These are phyloP conservation scores for Clarkia xantiana DNA, from an alignment of 345 rosid species.

Conservation along the genomic window DNA sequence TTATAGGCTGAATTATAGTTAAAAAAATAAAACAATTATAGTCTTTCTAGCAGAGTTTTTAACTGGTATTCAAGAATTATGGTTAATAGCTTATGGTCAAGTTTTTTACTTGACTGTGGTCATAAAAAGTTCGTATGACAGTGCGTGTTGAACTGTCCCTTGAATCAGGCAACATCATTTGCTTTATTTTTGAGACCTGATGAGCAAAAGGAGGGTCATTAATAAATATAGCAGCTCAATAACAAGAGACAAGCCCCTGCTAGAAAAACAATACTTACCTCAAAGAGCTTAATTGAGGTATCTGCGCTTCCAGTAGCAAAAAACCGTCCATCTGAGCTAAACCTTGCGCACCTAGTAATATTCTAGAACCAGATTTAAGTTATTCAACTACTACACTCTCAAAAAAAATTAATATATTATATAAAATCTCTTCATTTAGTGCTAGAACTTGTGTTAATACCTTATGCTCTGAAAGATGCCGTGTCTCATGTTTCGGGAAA, in stretches of 20 bases:
- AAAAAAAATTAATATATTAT: neutral
- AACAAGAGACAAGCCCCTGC: neutral
- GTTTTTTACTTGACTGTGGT: constrained; percentile 47
- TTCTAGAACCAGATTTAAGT: constrained; percentile 21
- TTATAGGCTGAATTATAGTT: constrained; percentile 49
- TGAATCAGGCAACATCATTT: constrained; percentile 55
- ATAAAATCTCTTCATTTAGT: neutral
- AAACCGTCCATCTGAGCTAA: constrained; percentile 75
- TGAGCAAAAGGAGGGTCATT: constrained; percentile 6
- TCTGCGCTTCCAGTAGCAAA: constrained; percentile 85
- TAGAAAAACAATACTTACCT: constrained; percentile 23
- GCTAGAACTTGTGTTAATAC: constrained; percentile 12
- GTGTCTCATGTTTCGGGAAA: constrained; percentile 46
- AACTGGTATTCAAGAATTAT: neutral
- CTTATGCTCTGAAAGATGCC: constrained; percentile 74
- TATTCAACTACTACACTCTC: neutral
- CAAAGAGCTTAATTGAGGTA: constrained; percentile 76
- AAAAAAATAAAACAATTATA: constrained; percentile 4
- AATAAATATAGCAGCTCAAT: neutral
- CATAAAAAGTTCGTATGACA: constrained; percentile 71
- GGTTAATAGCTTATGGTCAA: neutral
- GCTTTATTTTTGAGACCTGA: constrained; percentile 68
- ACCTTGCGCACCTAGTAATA: constrained; percentile 77
- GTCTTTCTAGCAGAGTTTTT: neutral
- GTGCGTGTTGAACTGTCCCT: constrained; percentile 57